A percentile compares a stretch with the other conserved stretches of the same genome.
phyloP scores from a whole-genome alignment of 192 early-diverging fungal species.

The Mortierella hygrophila region DNA sequence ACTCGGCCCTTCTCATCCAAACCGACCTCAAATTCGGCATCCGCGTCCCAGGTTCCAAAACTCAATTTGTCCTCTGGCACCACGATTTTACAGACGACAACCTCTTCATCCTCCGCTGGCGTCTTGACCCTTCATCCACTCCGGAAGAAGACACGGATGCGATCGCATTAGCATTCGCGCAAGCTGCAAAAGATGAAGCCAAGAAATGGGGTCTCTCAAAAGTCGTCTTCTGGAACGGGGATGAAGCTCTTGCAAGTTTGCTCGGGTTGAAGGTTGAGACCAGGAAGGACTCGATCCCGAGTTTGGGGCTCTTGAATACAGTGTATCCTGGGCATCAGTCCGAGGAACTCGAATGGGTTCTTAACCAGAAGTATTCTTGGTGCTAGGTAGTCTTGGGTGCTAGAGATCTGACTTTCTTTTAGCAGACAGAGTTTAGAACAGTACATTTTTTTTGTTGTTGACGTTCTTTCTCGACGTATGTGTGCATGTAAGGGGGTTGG shows the following conservation, averaged over 20 bases:
- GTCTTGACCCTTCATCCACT: conserved; percentile 4
- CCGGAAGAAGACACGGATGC: background rate
- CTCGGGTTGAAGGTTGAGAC: conserved; percentile 26
- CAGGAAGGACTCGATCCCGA: conserved; percentile 29
- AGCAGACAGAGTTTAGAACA: too few relatives aligned
- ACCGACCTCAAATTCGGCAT: conserved; percentile 27
- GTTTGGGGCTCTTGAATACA: conserved; percentile 31
- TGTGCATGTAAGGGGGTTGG: conserved; percentile 3
- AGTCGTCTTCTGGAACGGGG: conserved; percentile 34
- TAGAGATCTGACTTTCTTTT: too few relatives aligned
- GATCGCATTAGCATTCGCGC: conserved; percentile 15
- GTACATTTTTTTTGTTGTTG: background rate
- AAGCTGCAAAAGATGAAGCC: conserved; percentile 39
- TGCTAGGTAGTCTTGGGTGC: background rate
- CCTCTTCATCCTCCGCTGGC: conserved; percentile 46
- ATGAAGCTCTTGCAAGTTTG: conserved; percentile 15
- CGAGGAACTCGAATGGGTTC: conserved; percentile 20
- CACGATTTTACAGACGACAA: conserved; percentile 52
- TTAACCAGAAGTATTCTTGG: conserved; percentile 53
- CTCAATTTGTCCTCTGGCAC: conserved; percentile 45
- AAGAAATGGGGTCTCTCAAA: conserved; percentile 40
- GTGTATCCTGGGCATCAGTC: background rate
- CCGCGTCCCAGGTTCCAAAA: conserved; percentile 4
- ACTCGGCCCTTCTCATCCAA: background rate
- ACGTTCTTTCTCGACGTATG: background rate